These are phyloP conservation scores for Pinus tabuliformis DNA, from an alignment of 75 land plant genomes.

Conservation along the genomic window DNA sequence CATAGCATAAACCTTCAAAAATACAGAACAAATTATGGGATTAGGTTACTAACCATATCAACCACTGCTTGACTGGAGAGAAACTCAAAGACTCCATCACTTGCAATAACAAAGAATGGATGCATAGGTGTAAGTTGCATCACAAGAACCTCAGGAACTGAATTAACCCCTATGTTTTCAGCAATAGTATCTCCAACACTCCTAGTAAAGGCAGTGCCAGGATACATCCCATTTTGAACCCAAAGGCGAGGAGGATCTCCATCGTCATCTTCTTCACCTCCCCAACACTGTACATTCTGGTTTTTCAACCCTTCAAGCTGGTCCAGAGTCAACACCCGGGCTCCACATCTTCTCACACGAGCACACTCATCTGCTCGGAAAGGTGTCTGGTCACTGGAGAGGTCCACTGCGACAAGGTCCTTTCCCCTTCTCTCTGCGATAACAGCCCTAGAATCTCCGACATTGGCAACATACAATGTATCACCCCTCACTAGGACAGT, in stretches of 20 bases:
- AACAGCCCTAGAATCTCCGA: slow-evolving; percentile 96
- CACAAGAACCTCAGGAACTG: slow-evolving; percentile 76
- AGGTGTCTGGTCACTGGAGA: slow-evolving; percentile 95
- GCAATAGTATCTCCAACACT: slow-evolving; percentile 92
- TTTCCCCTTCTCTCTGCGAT: slow-evolving; percentile 70
- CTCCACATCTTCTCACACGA: slow-evolving; percentile 87
- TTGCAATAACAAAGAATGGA: slow-evolving; percentile 92
- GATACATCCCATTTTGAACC: slow-evolving; percentile 97
- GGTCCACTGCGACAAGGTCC: slow-evolving; percentile 69
- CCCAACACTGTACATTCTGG: slow-evolving; percentile 87
- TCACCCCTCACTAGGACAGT: slow-evolving; percentile 69
- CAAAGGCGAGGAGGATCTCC: slow-evolving; percentile 98
- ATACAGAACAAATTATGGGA: slow-evolving; percentile 1
- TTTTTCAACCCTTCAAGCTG: slow-evolving; percentile 94
- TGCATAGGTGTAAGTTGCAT: slow-evolving; percentile 71
- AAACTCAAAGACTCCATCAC: slow-evolving; percentile 99
- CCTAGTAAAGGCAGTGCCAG: slow-evolving; percentile 97
- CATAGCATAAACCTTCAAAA: neutral
- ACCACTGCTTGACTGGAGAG: slow-evolving; percentile 92
- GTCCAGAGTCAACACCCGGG: slow-evolving; percentile 85
- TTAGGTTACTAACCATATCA: slow-evolving; percentile 70
- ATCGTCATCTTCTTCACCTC: slow-evolving; percentile 87
- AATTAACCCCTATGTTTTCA: slow-evolving; percentile 91
- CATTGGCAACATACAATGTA: slow-evolving; percentile 74
- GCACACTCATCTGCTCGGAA: slow-evolving; percentile 88